phyloP scores from a whole-genome alignment of 1,284 basidiomycete species.

The Puccinia triticina region DNA sequence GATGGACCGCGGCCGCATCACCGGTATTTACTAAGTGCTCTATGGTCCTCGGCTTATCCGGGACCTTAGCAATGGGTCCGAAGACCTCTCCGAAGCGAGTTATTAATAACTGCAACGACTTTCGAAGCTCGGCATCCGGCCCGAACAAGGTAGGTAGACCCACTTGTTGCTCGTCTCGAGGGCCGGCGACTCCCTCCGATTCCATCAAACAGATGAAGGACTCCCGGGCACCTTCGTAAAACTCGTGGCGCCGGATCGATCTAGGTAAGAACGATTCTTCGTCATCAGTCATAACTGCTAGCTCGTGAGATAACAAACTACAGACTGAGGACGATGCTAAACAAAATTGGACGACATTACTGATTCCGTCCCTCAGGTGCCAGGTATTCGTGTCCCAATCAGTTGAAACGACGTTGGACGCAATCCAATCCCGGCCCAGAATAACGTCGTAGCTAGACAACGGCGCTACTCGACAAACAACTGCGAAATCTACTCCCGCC shows the following conservation, averaged over 20 bases:
- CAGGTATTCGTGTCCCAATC: slow-evolving; percentile 5
- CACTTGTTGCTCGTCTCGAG: slow-evolving; percentile 11
- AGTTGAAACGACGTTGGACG: background rate
- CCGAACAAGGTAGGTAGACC: slow-evolving; percentile 5
- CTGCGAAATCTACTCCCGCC: background rate
- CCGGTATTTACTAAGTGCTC: slow-evolving; percentile 11
- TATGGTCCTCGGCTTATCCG: background rate
- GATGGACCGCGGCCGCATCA: background rate
- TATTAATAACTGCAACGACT: background rate
- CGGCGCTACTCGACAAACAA: background rate
- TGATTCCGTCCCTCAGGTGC: background rate
- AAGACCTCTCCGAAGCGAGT: background rate
- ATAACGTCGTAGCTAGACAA: slow-evolving; percentile 8
- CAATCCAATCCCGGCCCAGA: slow-evolving; percentile 20
- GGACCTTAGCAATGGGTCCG: background rate
- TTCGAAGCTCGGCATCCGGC: background rate
- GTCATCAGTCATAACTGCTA: background rate
- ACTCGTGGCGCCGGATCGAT: background rate
- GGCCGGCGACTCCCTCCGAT: slow-evolving; percentile 12
- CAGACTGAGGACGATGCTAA: background rate
- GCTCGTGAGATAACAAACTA: background rate
- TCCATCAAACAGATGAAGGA: slow-evolving; percentile 28
- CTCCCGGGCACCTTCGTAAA: slow-evolving; percentile 18
- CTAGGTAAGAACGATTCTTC: background rate
- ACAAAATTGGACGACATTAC: background rate